A percentile compares a stretch with the other conserved stretches of the same genome.
Evolutionary conservation across 345 rosid genomes (phyloP).

Genomic region (Kandelia obovata): DNA sequence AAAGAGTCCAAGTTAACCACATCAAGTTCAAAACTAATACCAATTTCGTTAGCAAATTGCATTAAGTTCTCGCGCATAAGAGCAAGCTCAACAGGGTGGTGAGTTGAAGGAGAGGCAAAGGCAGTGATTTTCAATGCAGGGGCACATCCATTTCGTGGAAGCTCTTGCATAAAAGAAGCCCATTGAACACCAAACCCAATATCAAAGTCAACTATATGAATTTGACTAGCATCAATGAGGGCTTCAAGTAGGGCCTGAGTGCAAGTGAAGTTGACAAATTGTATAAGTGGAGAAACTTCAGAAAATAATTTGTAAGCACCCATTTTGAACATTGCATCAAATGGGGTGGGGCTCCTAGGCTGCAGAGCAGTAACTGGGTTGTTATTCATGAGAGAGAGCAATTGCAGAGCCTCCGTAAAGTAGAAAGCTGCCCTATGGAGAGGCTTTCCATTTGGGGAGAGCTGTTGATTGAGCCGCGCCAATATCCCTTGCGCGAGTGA

Average conservation of each 20-base stretch:
- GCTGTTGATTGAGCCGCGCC: conserved; percentile 99
- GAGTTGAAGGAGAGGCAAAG: conserved; percentile 47
- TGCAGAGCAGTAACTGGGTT: conserved; percentile 33
- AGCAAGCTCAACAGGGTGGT: conserved; percentile 43
- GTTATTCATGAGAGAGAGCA: conserved; percentile 33
- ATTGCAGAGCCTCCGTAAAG: conserved; percentile 61
- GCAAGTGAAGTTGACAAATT: conserved; percentile 51
- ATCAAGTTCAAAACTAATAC: conserved; percentile 47
- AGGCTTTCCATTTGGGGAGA: conserved; percentile 60
- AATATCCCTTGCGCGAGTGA: conserved; percentile 97
- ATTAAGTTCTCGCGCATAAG: conserved; percentile 48
- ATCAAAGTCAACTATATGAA: conserved; percentile 56
- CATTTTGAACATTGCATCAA: conserved; percentile 48
- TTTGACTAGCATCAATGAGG: conserved; percentile 34
- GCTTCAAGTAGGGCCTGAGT: conserved; percentile 56
- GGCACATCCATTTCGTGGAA: conserved; percentile 40
- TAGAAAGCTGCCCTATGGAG: conserved; percentile 51
- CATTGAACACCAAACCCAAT: conserved; percentile 60
- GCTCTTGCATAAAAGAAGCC: conserved; percentile 66
- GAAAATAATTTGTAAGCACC: conserved; percentile 53
- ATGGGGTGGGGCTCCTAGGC: conserved; percentile 33
- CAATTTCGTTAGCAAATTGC: conserved; percentile 47
- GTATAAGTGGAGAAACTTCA: conserved; percentile 49
- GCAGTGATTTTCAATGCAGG: conserved; percentile 51
- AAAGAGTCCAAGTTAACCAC: conserved; percentile 43